Base-by-base conservation (phyloP, 352 stramenopile genomes). In the Globisporangium orthogonon region DNA sequence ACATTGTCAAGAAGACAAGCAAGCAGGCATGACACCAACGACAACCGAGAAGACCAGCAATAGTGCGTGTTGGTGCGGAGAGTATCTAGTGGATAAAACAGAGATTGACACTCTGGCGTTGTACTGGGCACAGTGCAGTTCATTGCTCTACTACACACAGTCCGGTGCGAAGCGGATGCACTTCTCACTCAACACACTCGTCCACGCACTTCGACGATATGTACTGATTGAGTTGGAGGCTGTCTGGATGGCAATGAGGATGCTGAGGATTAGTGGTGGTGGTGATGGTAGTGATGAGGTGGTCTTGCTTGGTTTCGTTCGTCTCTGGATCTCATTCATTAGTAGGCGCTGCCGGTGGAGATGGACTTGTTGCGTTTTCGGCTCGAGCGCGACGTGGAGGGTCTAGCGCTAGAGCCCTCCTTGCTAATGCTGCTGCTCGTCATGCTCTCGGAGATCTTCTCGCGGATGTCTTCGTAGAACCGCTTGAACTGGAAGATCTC, bases 401-500 rank as follows among this genome's bases (percentile, higher is more conserved):
- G 13, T 11, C 28, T n/a, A 30, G 33, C 49, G 49, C 10, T 14
- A n/a, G n/a, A n/a, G n/a, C n/a, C n/a, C 17, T 30, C 17, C 17
- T 41, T 53, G 18, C n/a, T n/a, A n/a, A 0, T 37, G 50, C 18
- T 18, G 37, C 14, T 51, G 52, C 33, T 58, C n/a, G 83, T 70
- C 44, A 79, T 71, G 40, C 70, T 69, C 62, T 83, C 71, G 7
- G 76, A 75, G 33, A 94, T 73, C 30, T 80, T 73, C 13, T 70
- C 68, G 39, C 80, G 83, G 17, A 94, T 78, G 39, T 87, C 78
- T 60, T 94, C 76, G 62, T 91, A 94, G 55, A 92, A 94, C 47
- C 84, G 78, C 62, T 94, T 92, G 63, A 94, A 94, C 60, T 88
- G 70, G 56, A 94, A 94, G 51, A 92, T 91, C 61, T 94, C 84